These are phyloP conservation scores for Coemansia sp. DNA, from an alignment of 192 early-diverging fungal genomes.

Conservation along the genomic window DNA sequence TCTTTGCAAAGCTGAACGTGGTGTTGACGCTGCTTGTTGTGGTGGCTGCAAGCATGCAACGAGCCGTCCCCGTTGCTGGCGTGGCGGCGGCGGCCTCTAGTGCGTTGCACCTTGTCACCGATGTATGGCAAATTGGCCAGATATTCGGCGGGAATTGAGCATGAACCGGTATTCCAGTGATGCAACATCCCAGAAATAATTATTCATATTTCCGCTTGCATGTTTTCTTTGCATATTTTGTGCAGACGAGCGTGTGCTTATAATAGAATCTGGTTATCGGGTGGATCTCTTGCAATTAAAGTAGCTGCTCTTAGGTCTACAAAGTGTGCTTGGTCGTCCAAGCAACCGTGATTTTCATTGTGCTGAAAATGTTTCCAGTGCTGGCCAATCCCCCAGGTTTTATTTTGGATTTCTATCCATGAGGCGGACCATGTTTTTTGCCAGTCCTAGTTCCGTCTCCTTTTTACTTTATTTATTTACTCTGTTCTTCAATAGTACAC, in stretches of 20 bases:
- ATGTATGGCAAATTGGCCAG: not conserved
- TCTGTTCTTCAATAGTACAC: conserved; percentile 2
- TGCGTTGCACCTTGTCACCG: not conserved
- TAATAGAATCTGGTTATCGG: too few relatives aligned
- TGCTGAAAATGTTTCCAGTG: too few relatives aligned
- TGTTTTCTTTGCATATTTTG: not conserved
- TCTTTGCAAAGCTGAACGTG: not conserved
- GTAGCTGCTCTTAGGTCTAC: too few relatives aligned
- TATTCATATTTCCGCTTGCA: not conserved
- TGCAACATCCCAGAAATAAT: not conserved
- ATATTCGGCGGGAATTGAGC: not conserved
- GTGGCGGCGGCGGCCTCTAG: not conserved
- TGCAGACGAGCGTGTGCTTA: too few relatives aligned
- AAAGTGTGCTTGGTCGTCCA: too few relatives aligned
- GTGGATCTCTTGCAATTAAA: too few relatives aligned
- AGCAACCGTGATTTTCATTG: too few relatives aligned
- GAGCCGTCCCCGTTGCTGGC: conserved; percentile 8
- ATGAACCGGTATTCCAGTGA: not conserved
- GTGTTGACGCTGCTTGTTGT: not conserved
- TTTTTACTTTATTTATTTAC: not conserved
- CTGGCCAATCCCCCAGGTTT: too few relatives aligned
- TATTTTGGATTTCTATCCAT: too few relatives aligned
- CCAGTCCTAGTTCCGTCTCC: not conserved
- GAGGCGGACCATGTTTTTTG: too few relatives aligned
- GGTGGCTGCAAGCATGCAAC: not conserved